Base-by-base conservation (phyloP, 2,329 filamentous ascomycete genomes). In the Thelonectria blattea region DNA sequence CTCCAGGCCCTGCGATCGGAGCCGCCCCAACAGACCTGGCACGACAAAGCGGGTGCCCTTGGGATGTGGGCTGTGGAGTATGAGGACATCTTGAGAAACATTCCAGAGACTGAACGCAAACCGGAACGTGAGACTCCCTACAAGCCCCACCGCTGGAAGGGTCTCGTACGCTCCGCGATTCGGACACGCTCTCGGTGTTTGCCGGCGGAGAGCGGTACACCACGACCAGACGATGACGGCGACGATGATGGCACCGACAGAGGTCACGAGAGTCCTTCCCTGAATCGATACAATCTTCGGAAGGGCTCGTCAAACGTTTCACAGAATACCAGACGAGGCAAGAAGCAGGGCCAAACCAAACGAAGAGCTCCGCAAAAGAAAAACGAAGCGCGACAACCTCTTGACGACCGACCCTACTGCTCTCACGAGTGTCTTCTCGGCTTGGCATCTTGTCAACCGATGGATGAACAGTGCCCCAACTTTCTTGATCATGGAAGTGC, bases 31-130 rank as follows among this genome's bases (percentile, higher is more conserved):
- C 14, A 59, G 56, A 62, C 65, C 1, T 80, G 72, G 76, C 67
- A 75, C 55, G 67, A 76, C n/a, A n/a, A n/a, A n/a, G n/a, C n/a
- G n/a, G n/a, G n/a, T n/a, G n/a, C n/a, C n/a, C n/a, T n/a, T n/a
- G n/a, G n/a, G n/a, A n/a, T n/a, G n/a, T n/a, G 71, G 77, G 68
- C 64, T 37, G 66, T 76, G 1, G 74, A 78, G 64, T 73, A 70
- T 56, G 66, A 75, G 9, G 68, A 75, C 24, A 37, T 74, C 1
- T 49, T 75, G 7, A 64, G 62, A 3, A 70, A 58, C 9, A 73
- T 72, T 8, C 71, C 65, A 70, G 39, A 3, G 6, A 24, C 22
- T 3, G 22, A 24, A 4, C 22, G 22, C 3, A 24, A 24, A 6
- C 53, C 61, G 46, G 51, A 49, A 15, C 64, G 52, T 50, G 49